Evolutionary conservation across 2,329 filamentous ascomycete species (phyloP), one percentile per base, ranked within the genome.

Genomic region (Tympanopsis confertula): DNA sequence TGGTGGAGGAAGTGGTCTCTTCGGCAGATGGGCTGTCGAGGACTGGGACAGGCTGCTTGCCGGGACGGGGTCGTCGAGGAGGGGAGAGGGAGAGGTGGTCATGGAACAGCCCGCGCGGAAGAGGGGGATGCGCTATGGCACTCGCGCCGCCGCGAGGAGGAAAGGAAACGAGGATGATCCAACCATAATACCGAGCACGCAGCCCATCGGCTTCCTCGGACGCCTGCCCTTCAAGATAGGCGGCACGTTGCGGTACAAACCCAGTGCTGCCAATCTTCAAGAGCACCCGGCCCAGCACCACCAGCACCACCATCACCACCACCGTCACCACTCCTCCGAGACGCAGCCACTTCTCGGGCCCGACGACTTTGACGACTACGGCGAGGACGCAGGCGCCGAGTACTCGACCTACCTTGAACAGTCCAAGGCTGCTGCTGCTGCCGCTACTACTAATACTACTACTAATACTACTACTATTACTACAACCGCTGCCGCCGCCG

Each of bases 71-170:
- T 62, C 59, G 20, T 57, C 62, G 45, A 55, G 47, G 37, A 19
- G 35, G 20, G 48, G 46, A 5, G 41, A 35, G 19, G 39, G 53
- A 45, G 64, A 42, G 56, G 50, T 35, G 50, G 63, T 66, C 5
- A 66, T 62, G 26, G 57, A 73, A 37, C 81, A 88, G 56, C 85
- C 86, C 28, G 69, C 69, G 37, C 68, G 80, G 45, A 86, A 86
- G 59, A 68, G 82, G 46, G 82, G 78, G 28, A 95, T 95, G 89
- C 94, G 80, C 58, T 96, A 95, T 57, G 86, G 85, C 28, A 82
- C 84, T 22, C 68, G 81, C 43, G 68, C 71, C 18, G 22, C 22
- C 7, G 62, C 49, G 30, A 53, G 66, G 49, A 61, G 67, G 65
- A 66, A 63, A 41, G 57, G 65, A 66, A 53, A 68, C 65, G 45